phyloP scores from a whole-genome alignment of 371 early-diverging fungal species.

The Fennellomyces sp. region DNA sequence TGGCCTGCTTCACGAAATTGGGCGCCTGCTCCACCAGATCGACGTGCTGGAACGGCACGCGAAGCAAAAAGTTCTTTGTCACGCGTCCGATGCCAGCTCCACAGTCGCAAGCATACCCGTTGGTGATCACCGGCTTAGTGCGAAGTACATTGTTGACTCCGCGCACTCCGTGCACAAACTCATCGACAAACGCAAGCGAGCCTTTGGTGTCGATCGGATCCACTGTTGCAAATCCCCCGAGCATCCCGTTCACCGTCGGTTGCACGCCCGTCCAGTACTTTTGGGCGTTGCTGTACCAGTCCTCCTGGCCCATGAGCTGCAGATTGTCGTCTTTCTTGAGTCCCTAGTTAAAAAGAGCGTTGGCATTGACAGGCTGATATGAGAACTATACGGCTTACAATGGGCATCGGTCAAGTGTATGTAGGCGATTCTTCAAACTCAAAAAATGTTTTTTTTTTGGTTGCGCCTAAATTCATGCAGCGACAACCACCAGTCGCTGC shows the following conservation, averaged over 20 bases:
- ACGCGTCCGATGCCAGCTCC: constrained; percentile 96
- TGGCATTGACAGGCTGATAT: not conserved
- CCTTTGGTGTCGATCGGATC: constrained; percentile 76
- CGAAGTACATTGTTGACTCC: constrained; percentile 26
- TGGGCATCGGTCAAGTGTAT: too few relatives aligned
- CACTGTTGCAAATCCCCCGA: constrained; percentile 83
- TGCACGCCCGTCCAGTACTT: constrained; percentile 81
- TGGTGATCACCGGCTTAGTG: constrained; percentile 30
- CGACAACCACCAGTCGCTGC: too few relatives aligned
- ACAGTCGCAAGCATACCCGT: constrained; percentile 73
- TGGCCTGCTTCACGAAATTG: constrained; percentile 78
- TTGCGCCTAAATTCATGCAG: too few relatives aligned
- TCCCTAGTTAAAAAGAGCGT: constrained; percentile 6
- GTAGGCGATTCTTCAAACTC: too few relatives aligned
- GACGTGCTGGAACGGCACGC: constrained; percentile 73
- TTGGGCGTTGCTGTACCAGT: constrained; percentile 89
- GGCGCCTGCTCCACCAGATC: constrained; percentile 90
- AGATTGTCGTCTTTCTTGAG: constrained; percentile 22
- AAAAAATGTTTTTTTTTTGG: too few relatives aligned
- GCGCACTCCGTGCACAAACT: constrained; percentile 48
- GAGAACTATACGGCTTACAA: constrained; percentile 1
- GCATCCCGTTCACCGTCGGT: constrained; percentile 85
- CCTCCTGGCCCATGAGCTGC: constrained; percentile 34
- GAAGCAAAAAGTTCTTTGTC: constrained; percentile 79
- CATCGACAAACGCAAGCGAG: constrained; percentile 70